Evolutionary conservation across 495 filamentous ascomycete genomes (phyloP).

Genomic region (Penicillium roqueforti): DNA sequence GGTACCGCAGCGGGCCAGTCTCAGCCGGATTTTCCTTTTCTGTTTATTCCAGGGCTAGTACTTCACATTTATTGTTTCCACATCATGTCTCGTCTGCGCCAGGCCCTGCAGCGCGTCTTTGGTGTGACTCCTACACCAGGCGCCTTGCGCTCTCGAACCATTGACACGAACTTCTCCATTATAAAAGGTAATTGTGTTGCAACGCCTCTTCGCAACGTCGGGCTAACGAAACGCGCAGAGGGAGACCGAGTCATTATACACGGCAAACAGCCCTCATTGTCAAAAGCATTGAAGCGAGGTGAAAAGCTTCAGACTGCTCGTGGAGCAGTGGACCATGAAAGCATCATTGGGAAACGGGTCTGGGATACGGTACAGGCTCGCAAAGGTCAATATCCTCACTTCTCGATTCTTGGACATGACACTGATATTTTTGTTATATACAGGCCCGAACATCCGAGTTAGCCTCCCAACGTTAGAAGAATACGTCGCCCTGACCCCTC

Average conservation of each 20-base stretch:
- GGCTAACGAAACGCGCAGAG: constrained; percentile 34
- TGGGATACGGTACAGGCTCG: constrained; percentile 52
- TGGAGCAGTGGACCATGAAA: constrained; percentile 52
- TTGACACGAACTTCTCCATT: constrained; percentile 40
- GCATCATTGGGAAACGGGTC: constrained; percentile 59
- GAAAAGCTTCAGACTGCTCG: constrained; percentile 44
- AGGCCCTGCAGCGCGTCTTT: constrained; percentile 33
- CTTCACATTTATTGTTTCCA: not conserved
- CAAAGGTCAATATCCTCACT: constrained; percentile 32
- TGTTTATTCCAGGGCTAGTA: constrained; percentile 1
- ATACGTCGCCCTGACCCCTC: constrained; percentile 59
- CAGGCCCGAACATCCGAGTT: constrained; percentile 46
- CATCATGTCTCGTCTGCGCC: constrained; percentile 39
- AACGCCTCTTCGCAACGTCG: not conserved
- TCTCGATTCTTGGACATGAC: not conserved
- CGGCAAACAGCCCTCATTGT: constrained; percentile 46
- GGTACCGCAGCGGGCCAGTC: constrained; percentile 14
- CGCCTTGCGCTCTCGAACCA: constrained; percentile 22
- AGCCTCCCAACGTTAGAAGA: constrained; percentile 64
- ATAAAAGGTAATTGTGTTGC: constrained; percentile 32
- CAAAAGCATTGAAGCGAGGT: constrained; percentile 44
- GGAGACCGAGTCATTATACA: constrained; percentile 57
- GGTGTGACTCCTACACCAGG: constrained; percentile 20
- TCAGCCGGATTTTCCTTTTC: constrained; percentile 15
- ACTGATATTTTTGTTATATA: constrained; percentile 4